Evolutionary conservation across 306 rosid species (phyloP).

Genomic region (Morella rubra): DNA sequence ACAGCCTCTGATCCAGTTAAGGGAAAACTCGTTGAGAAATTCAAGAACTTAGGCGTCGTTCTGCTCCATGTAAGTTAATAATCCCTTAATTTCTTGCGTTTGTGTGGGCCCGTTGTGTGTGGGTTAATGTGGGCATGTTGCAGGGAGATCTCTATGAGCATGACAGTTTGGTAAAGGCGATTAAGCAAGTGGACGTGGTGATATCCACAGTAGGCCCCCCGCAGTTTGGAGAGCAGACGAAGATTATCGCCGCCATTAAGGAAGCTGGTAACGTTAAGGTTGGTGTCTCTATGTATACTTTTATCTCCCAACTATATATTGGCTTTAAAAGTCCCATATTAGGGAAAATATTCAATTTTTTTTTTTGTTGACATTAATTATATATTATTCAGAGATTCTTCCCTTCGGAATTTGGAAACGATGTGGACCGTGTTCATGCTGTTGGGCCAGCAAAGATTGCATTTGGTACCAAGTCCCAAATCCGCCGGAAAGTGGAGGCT

Average conservation of each 20-base stretch:
- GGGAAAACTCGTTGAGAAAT: constrained; percentile 42
- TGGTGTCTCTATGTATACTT: neutral
- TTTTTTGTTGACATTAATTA: neutral
- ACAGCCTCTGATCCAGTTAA: constrained; percentile 51
- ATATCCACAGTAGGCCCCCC: constrained; percentile 47
- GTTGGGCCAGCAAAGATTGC: constrained; percentile 58
- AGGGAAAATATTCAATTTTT: too few relatives aligned
- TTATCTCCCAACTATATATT: too few relatives aligned
- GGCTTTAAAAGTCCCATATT: too few relatives aligned
- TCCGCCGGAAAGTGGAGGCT: constrained; percentile 42
- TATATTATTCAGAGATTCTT: constrained; percentile 44
- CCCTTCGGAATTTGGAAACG: constrained; percentile 56
- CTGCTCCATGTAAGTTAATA: constrained; percentile 35
- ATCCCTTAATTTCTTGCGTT: too few relatives aligned
- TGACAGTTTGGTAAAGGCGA: constrained; percentile 66
- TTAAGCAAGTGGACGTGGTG: constrained; percentile 65
- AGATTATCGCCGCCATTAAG: constrained; percentile 68
- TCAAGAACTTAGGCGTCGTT: constrained; percentile 48
- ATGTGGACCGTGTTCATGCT: constrained; percentile 47
- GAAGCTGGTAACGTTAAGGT: constrained; percentile 75
- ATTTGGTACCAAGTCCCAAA: constrained; percentile 34
- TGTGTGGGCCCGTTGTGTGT: neutral
- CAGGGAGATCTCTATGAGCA: constrained; percentile 77
- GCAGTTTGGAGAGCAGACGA: constrained; percentile 55
- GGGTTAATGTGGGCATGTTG: neutral